Conservation (phyloP, 305 asterid genomes). For the Fraxinus greggii region DNA sequence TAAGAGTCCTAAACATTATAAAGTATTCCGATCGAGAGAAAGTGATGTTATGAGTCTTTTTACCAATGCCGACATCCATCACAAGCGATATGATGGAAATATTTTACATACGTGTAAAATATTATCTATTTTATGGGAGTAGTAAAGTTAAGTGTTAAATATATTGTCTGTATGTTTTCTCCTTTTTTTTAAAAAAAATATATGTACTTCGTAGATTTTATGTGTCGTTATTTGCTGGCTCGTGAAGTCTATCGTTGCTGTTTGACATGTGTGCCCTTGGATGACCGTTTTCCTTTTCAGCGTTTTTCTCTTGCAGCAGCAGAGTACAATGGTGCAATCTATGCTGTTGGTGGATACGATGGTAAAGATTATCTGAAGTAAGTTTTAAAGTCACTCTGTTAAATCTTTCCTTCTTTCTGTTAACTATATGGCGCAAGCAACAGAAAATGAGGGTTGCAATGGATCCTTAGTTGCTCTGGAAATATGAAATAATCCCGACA, state of each 20-base stretch:
- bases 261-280: constrained; percentile 12
- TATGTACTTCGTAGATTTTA: neutral
- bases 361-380: constrained; percentile 67
- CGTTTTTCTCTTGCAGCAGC: constrained; percentile 71
- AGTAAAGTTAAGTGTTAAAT: no score
- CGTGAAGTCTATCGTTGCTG: neutral
- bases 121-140: neutral
- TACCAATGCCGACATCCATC: neutral
- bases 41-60: neutral
- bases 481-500: neutral
- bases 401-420: neutral
- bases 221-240: neutral
- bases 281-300: constrained; percentile 35
- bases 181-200: neutral
- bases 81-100: neutral
- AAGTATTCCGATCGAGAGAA: neutral
- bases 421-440: neutral
- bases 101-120: neutral
- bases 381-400: constrained; percentile 18
- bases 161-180: constrained; percentile 2
- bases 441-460: neutral
- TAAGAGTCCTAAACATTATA: neutral
- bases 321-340: constrained; percentile 70
- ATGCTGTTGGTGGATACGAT: constrained; percentile 81
- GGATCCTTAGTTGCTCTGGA: neutral